Conservation (phyloP, 108 stramenopile genomes). For the Epipyxis sp. region DNA sequence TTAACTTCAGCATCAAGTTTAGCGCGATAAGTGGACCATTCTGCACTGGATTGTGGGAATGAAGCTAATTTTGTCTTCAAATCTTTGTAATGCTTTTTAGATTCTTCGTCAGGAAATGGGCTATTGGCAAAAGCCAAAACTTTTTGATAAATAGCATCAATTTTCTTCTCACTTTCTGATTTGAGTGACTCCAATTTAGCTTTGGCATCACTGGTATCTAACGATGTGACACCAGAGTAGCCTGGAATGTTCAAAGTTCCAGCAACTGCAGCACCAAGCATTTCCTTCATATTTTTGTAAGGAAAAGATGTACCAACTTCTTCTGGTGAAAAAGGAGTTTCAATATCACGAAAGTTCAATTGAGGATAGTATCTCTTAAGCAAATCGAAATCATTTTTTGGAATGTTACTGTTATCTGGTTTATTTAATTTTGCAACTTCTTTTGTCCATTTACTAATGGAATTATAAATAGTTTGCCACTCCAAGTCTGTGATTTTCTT, state of each 20-base stretch:
- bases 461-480: not conserved
- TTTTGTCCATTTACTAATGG: not conserved
- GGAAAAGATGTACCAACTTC: not conserved
- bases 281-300: not conserved
- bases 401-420: not conserved
- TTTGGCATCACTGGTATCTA: not conserved
- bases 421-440: not conserved
- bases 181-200: not conserved
- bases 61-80: not conserved
- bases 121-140: not conserved
- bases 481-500: not conserved
- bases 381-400: not conserved
- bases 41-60: not conserved
- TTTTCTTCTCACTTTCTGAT: not conserved
- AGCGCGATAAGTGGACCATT: not conserved
- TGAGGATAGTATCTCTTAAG: not conserved
- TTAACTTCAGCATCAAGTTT: not conserved
- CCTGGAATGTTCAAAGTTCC: not conserved
- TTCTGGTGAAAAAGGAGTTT: not conserved
- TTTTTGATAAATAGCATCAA: not conserved
- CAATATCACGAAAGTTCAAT: not conserved
- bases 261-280: not conserved
- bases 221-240: not conserved
- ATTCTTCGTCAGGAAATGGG: not conserved
- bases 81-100: not conserved